Percentiles rank a stretch among this genome's conserved stretches.
Evolutionary conservation across 2,329 filamentous ascomycete species (phyloP).

Genomic region (Cadophora malorum): DNA sequence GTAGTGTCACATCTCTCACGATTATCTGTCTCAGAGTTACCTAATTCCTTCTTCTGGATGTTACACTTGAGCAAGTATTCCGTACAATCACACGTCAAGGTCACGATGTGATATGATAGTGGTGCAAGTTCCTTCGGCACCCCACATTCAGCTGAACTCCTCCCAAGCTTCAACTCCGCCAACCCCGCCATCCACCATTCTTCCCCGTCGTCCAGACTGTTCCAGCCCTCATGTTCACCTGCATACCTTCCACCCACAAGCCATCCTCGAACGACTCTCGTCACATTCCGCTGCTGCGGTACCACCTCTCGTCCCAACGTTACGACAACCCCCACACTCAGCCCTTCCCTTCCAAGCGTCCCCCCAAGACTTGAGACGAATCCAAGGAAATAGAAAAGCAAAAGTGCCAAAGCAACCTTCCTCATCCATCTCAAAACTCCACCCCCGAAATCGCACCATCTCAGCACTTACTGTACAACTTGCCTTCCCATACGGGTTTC

Average conservation of each 20-base stretch:
- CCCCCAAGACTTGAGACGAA: neutral
- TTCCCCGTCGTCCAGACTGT: neutral
- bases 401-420: neutral
- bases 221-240: neutral
- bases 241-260: neutral
- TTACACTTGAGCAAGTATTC: constrained; percentile 13
- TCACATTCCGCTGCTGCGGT: neutral
- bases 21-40: constrained; percentile 8
- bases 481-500: neutral
- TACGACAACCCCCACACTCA: constrained; percentile 5
- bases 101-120: neutral
- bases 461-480: neutral
- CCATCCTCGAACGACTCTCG: neutral
- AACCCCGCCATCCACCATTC: neutral
- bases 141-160: constrained; percentile 4
- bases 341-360: neutral
- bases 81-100: neutral
- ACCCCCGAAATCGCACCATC: constrained; percentile 3
- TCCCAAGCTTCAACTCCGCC: neutral
- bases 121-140: neutral
- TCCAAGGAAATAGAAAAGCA: neutral
- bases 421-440: constrained; percentile 2
- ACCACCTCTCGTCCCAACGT: neutral
- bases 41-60: neutral
- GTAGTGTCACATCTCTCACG: constrained; percentile 10